Conservation (phyloP, 768 basidiomycete genomes). For the Rhizopogon sp. region DNA sequence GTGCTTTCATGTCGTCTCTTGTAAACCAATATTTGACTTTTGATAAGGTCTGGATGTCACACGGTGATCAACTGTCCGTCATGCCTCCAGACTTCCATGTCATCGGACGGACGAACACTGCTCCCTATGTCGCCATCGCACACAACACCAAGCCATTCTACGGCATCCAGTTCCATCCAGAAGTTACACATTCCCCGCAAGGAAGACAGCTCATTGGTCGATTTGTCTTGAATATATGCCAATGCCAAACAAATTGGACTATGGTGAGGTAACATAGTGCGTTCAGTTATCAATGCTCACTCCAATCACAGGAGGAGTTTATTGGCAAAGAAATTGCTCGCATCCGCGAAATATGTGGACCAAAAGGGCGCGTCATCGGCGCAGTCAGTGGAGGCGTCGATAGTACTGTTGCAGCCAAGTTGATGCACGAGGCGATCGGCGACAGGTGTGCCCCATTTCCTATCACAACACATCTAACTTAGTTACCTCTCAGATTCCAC, state of each 20-base stretch:
- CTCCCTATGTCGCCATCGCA: conserved; percentile 91
- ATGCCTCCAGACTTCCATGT: conserved; percentile 81
- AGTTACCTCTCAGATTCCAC: conserved; percentile 65
- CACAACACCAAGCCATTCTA: conserved; percentile 87
- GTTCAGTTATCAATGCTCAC: conserved; percentile 6
- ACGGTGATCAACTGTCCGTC: conserved; percentile 87
- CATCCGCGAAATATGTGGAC: conserved; percentile 92
- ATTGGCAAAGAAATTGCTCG: conserved; percentile 94
- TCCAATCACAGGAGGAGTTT: conserved; percentile 74
- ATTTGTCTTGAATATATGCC: conserved; percentile 83
- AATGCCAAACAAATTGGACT: conserved; percentile 81
- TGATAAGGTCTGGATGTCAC: conserved; percentile 97
- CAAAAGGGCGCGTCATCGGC: conserved; percentile 93
- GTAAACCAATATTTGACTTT: not conserved
- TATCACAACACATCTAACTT: not conserved
- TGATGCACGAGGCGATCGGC: conserved; percentile 99
- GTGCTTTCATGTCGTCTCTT: conserved; percentile 6
- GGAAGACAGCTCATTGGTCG: conserved; percentile 86
- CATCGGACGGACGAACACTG: conserved; percentile 81
- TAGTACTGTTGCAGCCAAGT: conserved; percentile 95
- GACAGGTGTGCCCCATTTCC: conserved; percentile 57
- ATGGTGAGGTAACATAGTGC: conserved; percentile 54
- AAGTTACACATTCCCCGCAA: conserved; percentile 90
- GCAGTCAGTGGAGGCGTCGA: conserved; percentile 98
- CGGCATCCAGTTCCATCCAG: conserved; percentile 98